Evolutionary conservation across 768 basidiomycete species (phyloP).

Genomic region (Macrocybe gigantea): DNA sequence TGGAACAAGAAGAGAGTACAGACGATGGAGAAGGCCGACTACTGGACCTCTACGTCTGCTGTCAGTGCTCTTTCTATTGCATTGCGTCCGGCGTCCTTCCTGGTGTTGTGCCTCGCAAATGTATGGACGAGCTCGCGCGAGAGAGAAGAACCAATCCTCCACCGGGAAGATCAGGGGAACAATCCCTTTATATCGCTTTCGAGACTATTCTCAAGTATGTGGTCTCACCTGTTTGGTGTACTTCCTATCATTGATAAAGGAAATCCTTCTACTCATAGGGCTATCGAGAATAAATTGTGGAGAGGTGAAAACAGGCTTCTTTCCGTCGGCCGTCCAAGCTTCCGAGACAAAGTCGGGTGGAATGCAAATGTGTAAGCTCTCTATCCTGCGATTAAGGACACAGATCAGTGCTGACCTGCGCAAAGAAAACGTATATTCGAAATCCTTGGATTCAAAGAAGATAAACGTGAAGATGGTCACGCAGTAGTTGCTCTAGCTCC

Average conservation of each 20-base stretch:
- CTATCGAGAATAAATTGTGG: constrained; percentile 75
- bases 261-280: constrained; percentile 31
- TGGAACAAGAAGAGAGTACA: constrained; percentile 27
- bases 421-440: constrained; percentile 40
- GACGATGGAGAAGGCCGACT: constrained; percentile 47
- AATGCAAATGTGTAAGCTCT: constrained; percentile 46
- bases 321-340: constrained; percentile 45
- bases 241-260: constrained; percentile 4
- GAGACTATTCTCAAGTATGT: constrained; percentile 67
- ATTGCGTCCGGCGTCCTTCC: constrained; percentile 66
- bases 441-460: constrained; percentile 33
- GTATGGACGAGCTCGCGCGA: constrained; percentile 55
- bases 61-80: constrained; percentile 75
- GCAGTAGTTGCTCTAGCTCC: constrained; percentile 44
- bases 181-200: constrained; percentile 48
- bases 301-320: constrained; percentile 57
- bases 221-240: constrained; percentile 3
- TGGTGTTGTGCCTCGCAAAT: constrained; percentile 61
- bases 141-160: constrained; percentile 59
- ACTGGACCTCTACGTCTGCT: constrained; percentile 78
- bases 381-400: background rate
- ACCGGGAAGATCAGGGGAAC: constrained; percentile 46
- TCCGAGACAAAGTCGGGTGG: constrained; percentile 67
- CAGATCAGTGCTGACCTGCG: too few relatives aligned
- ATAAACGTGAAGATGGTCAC: constrained; percentile 19